phyloP scores from a whole-genome alignment of 306 rosid species.

The Castanea crenata region DNA sequence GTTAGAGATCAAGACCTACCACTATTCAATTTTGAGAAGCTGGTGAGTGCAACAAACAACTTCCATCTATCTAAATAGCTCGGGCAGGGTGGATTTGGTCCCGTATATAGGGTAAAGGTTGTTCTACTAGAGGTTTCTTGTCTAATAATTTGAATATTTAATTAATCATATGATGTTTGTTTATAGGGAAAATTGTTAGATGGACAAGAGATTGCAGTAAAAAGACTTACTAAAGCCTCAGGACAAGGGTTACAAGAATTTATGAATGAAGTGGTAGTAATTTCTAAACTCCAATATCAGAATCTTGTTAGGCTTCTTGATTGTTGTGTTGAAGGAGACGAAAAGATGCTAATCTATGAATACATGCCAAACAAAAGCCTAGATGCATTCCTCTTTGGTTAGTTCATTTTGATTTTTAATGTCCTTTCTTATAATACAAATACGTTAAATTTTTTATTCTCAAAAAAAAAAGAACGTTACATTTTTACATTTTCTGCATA shows the following conservation, averaged over 20 bases:
- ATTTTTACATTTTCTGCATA: too few relatives aligned
- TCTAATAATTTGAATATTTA: background rate
- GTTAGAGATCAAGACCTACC: background rate
- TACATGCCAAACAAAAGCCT: conserved; percentile 48
- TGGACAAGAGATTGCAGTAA: conserved; percentile 49
- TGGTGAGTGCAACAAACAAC: conserved; percentile 23
- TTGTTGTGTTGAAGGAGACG: conserved; percentile 40
- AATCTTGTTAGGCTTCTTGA: conserved; percentile 48
- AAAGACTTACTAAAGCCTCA: conserved; percentile 37
- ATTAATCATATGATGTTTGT: background rate
- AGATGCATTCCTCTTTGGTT: conserved; percentile 39
- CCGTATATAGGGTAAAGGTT: conserved; percentile 27
- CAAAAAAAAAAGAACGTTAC: too few relatives aligned
- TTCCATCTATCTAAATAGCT: conserved; percentile 28
- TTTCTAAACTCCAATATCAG: conserved; percentile 49
- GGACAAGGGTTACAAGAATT: conserved; percentile 47
- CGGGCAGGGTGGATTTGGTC: conserved; percentile 32
- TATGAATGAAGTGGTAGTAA: conserved; percentile 45
- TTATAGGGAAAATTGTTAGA: conserved; percentile 35
- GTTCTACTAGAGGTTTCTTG: background rate
- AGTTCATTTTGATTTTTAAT: background rate
- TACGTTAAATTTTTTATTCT: too few relatives aligned
- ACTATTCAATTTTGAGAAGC: background rate
- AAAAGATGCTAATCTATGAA: conserved; percentile 46
- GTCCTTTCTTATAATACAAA: background rate